Conservation (phyloP, 805 yeast species). For the Sugiyamaella smithiae region DNA sequence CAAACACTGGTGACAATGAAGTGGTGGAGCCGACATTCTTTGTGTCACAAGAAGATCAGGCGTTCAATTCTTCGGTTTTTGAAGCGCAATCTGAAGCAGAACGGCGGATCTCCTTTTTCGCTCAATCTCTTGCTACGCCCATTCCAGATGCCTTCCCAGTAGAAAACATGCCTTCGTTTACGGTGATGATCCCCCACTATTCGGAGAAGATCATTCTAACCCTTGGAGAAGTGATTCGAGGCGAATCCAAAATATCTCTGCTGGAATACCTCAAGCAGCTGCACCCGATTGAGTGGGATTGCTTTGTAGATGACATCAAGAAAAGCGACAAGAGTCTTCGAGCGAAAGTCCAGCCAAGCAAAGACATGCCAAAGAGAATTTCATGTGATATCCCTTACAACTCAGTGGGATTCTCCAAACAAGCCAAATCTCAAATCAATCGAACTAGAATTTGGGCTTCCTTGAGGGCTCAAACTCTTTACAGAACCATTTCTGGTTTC, state of each 20-base stretch:
- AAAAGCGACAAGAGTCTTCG: not conserved
- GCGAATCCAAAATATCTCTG: conserved; percentile 63
- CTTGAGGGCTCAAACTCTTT: conserved; percentile 75
- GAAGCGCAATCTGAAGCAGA: conserved; percentile 72
- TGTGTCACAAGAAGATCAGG: conserved; percentile 76
- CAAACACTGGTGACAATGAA: conserved; percentile 47
- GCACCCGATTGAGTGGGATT: conserved; percentile 74
- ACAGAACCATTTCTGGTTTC: conserved; percentile 80
- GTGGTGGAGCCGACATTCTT: conserved; percentile 58
- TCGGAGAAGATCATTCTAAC: conserved; percentile 76
- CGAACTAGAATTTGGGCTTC: conserved; percentile 89
- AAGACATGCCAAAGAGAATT: not conserved
- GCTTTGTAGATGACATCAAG: conserved; percentile 48
- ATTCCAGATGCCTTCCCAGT: conserved; percentile 70
- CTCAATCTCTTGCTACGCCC: conserved; percentile 84
- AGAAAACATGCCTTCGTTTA: conserved; percentile 71
- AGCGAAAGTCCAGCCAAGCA: conserved; percentile 17
- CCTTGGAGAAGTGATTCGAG: conserved; percentile 72
- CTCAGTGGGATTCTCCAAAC: conserved; percentile 67
- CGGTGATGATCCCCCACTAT: conserved; percentile 85
- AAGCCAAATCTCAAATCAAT: conserved; percentile 59
- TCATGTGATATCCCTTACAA: conserved; percentile 61
- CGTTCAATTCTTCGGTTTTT: conserved; percentile 55
- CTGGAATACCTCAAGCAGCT: conserved; percentile 74
- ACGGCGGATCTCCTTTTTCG: conserved; percentile 81